A percentile compares a stretch with the other conserved stretches of the same genome.
Conservation (phyloP, 2,329 filamentous ascomycete species). For the Botryotinia globosa region DNA sequence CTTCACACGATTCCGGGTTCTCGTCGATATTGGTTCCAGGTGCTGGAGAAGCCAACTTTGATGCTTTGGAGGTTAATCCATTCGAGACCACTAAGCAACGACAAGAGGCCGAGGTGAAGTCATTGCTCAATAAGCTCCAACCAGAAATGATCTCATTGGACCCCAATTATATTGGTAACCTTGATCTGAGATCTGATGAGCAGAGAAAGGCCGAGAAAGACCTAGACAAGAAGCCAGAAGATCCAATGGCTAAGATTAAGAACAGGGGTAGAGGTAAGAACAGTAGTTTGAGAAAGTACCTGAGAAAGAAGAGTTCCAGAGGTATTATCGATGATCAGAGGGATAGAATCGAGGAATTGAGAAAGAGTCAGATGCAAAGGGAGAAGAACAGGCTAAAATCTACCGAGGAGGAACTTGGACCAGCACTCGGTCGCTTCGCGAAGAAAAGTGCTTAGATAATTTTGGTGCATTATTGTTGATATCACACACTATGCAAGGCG, state of each 20-base stretch:
- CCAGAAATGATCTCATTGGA: slow-evolving; percentile 97
- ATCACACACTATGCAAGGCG: slow-evolving; percentile 9
- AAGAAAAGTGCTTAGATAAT: slow-evolving; percentile 51
- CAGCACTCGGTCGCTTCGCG: slow-evolving; percentile 81
- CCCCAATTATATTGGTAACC: slow-evolving; percentile 83
- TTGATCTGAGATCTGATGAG: slow-evolving; percentile 78
- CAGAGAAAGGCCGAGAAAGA: slow-evolving; percentile 75
- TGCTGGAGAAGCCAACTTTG: slow-evolving; percentile 95
- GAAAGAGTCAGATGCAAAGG: slow-evolving; percentile 64
- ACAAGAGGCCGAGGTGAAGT: slow-evolving; percentile 87
- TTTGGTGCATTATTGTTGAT: not conserved
- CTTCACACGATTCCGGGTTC: slow-evolving; percentile 83
- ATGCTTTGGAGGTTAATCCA: slow-evolving; percentile 89
- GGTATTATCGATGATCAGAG: slow-evolving; percentile 97
- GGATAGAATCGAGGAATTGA: slow-evolving; percentile 78
- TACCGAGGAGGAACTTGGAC: slow-evolving; percentile 72
- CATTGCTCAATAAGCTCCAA: slow-evolving; percentile 87
- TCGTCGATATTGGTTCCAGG: slow-evolving; percentile 87
- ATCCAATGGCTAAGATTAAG: slow-evolving; percentile 59
- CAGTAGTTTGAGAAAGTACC: slow-evolving; percentile 78
- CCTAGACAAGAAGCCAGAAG: slow-evolving; percentile 65
- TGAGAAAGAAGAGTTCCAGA: slow-evolving; percentile 87
- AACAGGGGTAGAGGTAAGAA: slow-evolving; percentile 88
- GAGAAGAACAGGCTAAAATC: slow-evolving; percentile 66
- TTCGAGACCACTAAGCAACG: slow-evolving; percentile 92